Conservation (phyloP, 176 grass and related monocot genomes). For the Stipa capillata region DNA sequence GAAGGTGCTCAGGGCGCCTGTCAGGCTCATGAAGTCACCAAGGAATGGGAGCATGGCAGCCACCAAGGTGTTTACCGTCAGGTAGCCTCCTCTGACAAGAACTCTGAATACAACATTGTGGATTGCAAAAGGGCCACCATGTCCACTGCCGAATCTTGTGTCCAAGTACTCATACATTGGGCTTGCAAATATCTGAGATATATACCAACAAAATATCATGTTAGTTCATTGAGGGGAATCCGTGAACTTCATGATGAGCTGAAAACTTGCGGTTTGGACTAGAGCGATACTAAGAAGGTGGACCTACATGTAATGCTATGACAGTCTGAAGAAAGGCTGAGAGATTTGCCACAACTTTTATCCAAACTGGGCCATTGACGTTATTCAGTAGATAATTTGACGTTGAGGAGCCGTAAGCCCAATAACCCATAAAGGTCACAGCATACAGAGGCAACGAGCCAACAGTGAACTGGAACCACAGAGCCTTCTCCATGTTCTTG, state of each 20-base stretch:
- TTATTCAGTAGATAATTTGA: conserved; percentile 76
- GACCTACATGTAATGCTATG: conserved; percentile 68
- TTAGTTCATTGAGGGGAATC: neutral
- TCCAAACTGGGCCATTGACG: conserved; percentile 64
- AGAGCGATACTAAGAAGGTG: neutral
- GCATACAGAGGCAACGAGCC: conserved; percentile 75
- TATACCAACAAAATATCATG: neutral
- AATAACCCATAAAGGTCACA: conserved; percentile 88
- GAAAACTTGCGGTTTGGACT: neutral
- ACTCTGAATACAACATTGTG: conserved; percentile 73
- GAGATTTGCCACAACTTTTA: conserved; percentile 62
- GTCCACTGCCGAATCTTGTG: conserved; percentile 65
- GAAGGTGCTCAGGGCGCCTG: conserved; percentile 82
- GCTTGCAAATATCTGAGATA: conserved; percentile 86
- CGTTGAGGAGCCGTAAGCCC: conserved; percentile 85
- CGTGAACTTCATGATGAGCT: neutral
- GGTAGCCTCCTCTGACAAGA: conserved; percentile 76
- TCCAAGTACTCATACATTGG: conserved; percentile 96
- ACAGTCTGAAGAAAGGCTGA: conserved; percentile 86
- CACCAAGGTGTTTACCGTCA: conserved; percentile 73
- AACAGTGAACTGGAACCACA: conserved; percentile 84
- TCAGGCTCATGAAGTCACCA: conserved; percentile 94
- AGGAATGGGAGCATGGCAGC: conserved; percentile 84
- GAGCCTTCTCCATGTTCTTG: conserved; percentile 94
- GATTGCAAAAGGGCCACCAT: conserved; percentile 55